Conservation (phyloP, 306 rosid species). For the Biancaea sappan region DNA sequence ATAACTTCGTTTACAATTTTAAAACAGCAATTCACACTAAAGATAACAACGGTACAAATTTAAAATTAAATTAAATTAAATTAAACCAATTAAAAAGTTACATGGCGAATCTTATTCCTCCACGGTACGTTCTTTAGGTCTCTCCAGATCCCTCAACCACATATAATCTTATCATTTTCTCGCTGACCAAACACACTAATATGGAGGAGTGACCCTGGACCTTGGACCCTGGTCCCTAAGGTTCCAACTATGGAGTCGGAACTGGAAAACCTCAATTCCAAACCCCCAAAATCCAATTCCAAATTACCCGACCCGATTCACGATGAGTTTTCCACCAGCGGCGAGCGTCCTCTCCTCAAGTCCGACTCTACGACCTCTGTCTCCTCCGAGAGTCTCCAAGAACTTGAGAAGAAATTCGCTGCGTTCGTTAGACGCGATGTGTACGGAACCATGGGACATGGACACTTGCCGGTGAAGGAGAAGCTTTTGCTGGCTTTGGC, state of each 20-base stretch:
- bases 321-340: constrained; percentile 35
- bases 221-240: not conserved
- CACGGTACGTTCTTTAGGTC: too few relatives aligned
- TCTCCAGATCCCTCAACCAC: too few relatives aligned
- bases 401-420: constrained; percentile 65
- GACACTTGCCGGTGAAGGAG: constrained; percentile 70
- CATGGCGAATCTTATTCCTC: too few relatives aligned
- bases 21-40: too few relatives aligned
- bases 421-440: constrained; percentile 71
- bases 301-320: not conserved
- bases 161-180: not conserved
- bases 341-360: constrained; percentile 73
- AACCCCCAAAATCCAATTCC: constrained; percentile 34
- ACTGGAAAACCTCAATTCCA: constrained; percentile 60
- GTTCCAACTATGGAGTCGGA: constrained; percentile 48
- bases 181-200: not conserved
- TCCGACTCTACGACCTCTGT: constrained; percentile 40
- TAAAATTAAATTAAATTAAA: too few relatives aligned
- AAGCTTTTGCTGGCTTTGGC: constrained; percentile 69
- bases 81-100: too few relatives aligned
- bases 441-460: constrained; percentile 82
- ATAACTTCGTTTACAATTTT: too few relatives aligned
- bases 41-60: too few relatives aligned
- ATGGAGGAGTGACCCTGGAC: too few relatives aligned
- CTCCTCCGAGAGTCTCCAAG: not conserved